These are phyloP conservation scores for Penicillium brasilianum DNA, from an alignment of 2,329 filamentous ascomycete species.

Conservation along the genomic window DNA sequence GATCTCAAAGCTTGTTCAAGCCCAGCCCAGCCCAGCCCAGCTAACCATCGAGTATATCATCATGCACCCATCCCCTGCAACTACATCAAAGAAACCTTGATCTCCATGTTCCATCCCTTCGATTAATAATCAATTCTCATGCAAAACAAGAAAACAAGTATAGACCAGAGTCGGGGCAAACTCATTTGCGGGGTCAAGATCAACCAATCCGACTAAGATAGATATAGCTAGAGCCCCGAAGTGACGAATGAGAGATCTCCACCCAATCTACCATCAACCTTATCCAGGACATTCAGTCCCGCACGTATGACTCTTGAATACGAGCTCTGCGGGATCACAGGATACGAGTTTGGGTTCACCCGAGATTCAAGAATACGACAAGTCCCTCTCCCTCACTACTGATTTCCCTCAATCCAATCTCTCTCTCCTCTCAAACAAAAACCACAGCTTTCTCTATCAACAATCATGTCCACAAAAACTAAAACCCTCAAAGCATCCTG, in stretches of 20 bases:
- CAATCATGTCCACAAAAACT: neutral
- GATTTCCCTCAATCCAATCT: too few relatives aligned
- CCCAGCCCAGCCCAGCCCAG: too few relatives aligned
- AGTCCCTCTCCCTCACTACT: neutral
- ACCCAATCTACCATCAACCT: neutral
- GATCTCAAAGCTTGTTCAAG: too few relatives aligned
- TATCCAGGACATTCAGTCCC: neutral
- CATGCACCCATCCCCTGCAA: too few relatives aligned
- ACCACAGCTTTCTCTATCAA: neutral
- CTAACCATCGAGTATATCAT: too few relatives aligned
- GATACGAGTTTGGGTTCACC: neutral
- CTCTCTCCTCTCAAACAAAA: constrained; percentile 1
- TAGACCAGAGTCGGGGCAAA: neutral
- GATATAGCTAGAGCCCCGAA: neutral
- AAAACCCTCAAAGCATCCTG: constrained; percentile 33
- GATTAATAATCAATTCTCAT: neutral
- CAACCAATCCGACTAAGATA: neutral
- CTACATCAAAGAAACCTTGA: too few relatives aligned
- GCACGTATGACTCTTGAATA: constrained; percentile 11
- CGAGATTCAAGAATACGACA: constrained; percentile 2
- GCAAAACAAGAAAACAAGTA: neutral
- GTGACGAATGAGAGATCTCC: neutral
- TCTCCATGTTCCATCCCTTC: neutral
- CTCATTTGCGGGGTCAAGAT: neutral
- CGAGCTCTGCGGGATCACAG: constrained; percentile 2